Base-by-base conservation (phyloP, 2,329 filamentous ascomycete species). In the Aspergillus caelatus region DNA sequence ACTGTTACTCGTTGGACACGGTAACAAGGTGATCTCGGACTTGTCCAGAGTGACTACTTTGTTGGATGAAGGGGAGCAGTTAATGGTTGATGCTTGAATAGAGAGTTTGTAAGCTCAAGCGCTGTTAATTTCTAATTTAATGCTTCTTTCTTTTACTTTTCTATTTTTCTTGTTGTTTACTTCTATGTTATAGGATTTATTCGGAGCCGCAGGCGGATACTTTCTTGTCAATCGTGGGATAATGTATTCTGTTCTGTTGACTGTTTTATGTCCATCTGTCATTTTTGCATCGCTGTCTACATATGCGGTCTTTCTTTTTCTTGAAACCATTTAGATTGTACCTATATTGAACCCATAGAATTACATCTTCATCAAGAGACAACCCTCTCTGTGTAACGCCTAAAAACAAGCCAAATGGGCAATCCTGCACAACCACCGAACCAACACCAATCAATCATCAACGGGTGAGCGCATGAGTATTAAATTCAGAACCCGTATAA, bases 31-130 rank as follows among this genome's bases (percentile, higher is more conserved):
- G 86, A 89, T 97, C 71, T 86, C 85, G 67, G 94, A 97, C 78
- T 72, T 98, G 77, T 89, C 90, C 74, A 92, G 90, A 77, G 91
- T 99, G 58, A 91, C 91, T 66, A 91, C 93, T 69, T 83, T 97
- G 78, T 80, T 99, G 74, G 94, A 99, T 78, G 95, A 99, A 77
- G 93, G 93, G 1, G 95, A 99, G 83, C 91, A 95, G 78, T 82
- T 97, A 68, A 91, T 96, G 86, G 88, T 88, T 54, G 91, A 94
- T 74, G 80, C 69, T 52, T 78, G 70, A 66, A 61, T 58, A 30
- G 66, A 70, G 54, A 56, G 58, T 48, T 62, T 16, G 28, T 52
- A 30, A 54, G 10, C 60, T 57, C 60, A 41, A 36, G 39, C 39
- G 61, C 58, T 52, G 50, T 36, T 62, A n/a, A 50, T 58, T 57